Evolutionary conservation across 345 rosid genomes (phyloP), one percentile per base, ranked within the genome.

Genomic region (Stellera chamaejasme): DNA sequence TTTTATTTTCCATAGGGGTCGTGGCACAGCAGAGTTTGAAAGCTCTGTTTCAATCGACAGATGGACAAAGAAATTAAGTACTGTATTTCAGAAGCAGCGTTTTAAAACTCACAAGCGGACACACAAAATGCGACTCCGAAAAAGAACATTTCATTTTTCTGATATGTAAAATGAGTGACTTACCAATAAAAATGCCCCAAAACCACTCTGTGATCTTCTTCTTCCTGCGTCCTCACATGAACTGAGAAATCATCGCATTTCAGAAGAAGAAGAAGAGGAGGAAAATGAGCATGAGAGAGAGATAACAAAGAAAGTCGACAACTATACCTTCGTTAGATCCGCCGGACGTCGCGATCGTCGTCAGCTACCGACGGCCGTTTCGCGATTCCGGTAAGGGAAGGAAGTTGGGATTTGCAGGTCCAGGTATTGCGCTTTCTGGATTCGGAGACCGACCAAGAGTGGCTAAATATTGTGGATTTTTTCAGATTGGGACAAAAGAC

Each of bases 161-260:
- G 53, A 58, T 56, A 67, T 57, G 66, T 19, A 19, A 66, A 72
- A 69, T 63, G n/a, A n/a, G n/a, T n/a, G 72, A 63, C 71, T 64
- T 14, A 66, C 58, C 43, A 12, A 16, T 39, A 28, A 10, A 5
- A 36, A 28, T 12, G n/a, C 25, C 61, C 43, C 41, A 39, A 15
- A 50, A 44, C 13, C 15, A 10, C 14, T 16, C 19, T 59, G 16
- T 51, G 28, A 41, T 7, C 27, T 42, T 48, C 25, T 55, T 25
- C 43, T 48, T 53, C 55, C 60, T 52, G 25, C 48, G 52, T 28
- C 19, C 43, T 52, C 50, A 45, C 39, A 43, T 11, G 52, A 51
- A 14, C 50, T 50, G 32, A 19, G 8, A 61, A 26, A 11, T 27
- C 11, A 61, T 11, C 13, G 14, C 13, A 16, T 50, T 42, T 52